Conservation (phyloP, 306 rosid species). For the Inga leiocalycina region DNA sequence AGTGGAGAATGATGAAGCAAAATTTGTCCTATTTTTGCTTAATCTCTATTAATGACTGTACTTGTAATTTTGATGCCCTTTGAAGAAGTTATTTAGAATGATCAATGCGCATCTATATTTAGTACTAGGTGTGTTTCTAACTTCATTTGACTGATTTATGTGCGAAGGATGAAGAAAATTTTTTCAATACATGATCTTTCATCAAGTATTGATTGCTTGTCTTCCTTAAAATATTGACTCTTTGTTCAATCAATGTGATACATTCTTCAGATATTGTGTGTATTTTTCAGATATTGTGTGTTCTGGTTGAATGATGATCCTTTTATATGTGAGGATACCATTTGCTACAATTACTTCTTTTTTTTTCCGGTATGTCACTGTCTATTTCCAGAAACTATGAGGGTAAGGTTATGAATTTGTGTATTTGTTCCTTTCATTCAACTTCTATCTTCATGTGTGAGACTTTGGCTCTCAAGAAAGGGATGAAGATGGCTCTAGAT, state of each 20-base stretch:
- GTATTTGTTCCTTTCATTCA: background rate
- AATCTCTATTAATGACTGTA: background rate
- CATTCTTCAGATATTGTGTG: no score
- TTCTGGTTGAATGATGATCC: background rate
- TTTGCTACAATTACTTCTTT: background rate
- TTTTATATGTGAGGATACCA: background rate
- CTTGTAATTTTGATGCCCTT: background rate
- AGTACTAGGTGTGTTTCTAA: no score
- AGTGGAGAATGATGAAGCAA: background rate
- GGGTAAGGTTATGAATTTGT: background rate
- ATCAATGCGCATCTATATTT: background rate
- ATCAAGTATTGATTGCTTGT: background rate
- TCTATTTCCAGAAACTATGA: background rate
- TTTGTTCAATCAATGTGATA: background rate
- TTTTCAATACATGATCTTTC: no score
- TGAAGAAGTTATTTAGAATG: background rate
- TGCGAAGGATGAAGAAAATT: no score
- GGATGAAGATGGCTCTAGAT: background rate
- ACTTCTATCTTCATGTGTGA: background rate
- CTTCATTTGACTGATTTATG: no score
- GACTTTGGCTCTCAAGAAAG: background rate
- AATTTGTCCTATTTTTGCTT: background rate
- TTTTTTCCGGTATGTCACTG: background rate
- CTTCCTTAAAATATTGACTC: background rate
- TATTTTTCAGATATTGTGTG: no score